These are phyloP conservation scores for Lodderomyces elongisporus DNA, from an alignment of 1,139 yeast genomes.

Conservation along the genomic window DNA sequence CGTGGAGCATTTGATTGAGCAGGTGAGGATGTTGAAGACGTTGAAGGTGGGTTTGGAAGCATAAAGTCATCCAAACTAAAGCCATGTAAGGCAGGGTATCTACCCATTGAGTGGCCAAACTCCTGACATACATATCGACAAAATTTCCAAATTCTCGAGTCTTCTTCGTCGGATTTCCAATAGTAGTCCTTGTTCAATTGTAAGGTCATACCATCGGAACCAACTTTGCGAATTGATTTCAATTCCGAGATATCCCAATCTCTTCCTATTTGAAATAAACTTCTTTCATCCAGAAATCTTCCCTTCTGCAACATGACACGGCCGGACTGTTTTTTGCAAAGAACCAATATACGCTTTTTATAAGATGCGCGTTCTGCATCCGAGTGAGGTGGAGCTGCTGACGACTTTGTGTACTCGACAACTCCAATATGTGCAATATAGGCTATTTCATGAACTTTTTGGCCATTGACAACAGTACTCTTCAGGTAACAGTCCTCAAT, in stretches of 20 bases:
- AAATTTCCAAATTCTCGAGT: conserved; percentile 57
- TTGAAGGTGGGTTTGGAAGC: conserved; percentile 26
- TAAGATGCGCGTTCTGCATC: conserved; percentile 29
- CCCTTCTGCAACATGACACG: conserved; percentile 80
- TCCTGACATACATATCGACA: conserved; percentile 57
- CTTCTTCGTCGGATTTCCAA: conserved; percentile 73
- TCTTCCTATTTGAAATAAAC: conserved; percentile 82
- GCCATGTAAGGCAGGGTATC: conserved; percentile 54
- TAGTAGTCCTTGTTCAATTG: conserved; percentile 74
- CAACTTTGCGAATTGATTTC: conserved; percentile 46
- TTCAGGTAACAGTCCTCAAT: conserved; percentile 41
- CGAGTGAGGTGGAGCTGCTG: conserved; percentile 38
- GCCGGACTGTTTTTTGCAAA: conserved; percentile 47
- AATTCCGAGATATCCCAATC: conserved; percentile 87
- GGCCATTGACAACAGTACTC: conserved; percentile 25
- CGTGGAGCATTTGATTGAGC: conserved; percentile 5
- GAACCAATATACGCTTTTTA: conserved; percentile 37
- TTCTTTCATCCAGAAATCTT: conserved; percentile 64
- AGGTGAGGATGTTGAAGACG: no score
- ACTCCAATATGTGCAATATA: conserved; percentile 38
- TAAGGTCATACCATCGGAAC: conserved; percentile 55
- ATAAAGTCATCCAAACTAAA: conserved; percentile 32
- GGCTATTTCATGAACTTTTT: conserved; percentile 26
- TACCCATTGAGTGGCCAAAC: conserved; percentile 63
- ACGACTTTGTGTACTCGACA: conserved; percentile 36